Base-by-base conservation (phyloP, 768 basidiomycete species). In the Boletus eberwhitei region DNA sequence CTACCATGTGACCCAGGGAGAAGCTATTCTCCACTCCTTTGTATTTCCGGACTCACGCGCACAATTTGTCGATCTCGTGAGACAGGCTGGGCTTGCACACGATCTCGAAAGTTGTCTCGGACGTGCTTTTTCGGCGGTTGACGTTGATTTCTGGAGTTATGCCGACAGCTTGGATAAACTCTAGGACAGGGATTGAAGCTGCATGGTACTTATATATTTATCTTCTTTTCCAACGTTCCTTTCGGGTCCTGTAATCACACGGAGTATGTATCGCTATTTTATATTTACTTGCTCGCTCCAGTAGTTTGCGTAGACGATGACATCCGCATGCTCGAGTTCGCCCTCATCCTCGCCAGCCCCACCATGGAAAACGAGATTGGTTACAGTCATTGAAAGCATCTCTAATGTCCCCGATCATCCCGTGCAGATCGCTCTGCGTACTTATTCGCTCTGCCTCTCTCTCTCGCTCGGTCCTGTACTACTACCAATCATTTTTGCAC, bases 41-140 rank as follows among this genome's bases (percentile, higher is more conserved):
- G 71, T 89, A 39, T 92, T 80, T 62, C 90, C 90, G 2, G 87
- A 90, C 53, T 90, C 90, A 13, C 81, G 90, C 5, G 83, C 80
- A 3, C 76, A 79, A 50, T 84, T 91, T 50, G 59, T 88, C n/a
- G 70, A 77, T 47, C 71, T 89, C 21, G 60, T 90, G 9, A 72
- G 68, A 19, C 71, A 66, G 8, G 79, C 77, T 2, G 80, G 78
- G 5, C 59, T 86, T 4, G 61, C 79, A 17, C 43, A 54, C 19
- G 69, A 71, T 19, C 50, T 72, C 16, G 62, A 64, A 38, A 38
- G 40, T 9, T 57, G 59, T 35, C 53, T 69, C 36, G 64, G 67
- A 24, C 57, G 44, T 19, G 58, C 68, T 14, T 68, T 69, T 43
- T 69, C 72, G n/a, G 64, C 65, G 16, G 68, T 64, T 24, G 77